phyloP scores from a whole-genome alignment of 257 asterid species.

The Cinchona pubescens region DNA sequence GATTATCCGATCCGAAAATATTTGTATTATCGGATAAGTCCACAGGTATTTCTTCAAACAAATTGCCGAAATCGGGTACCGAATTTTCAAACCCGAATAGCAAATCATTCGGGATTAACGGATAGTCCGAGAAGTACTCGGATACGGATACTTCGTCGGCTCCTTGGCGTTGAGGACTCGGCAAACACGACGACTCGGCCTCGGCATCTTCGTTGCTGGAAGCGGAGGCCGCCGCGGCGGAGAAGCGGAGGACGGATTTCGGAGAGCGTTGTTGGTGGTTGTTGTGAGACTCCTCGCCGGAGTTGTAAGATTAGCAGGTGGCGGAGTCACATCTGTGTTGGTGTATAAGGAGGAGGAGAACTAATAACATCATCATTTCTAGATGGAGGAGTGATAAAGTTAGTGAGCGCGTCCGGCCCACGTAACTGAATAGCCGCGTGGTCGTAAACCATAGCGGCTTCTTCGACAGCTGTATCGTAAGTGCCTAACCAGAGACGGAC shows the following conservation, averaged over 20 bases:
- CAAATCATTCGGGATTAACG: conserved; percentile 37
- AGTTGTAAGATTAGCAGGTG: conserved; percentile 53
- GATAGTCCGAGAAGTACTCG: conserved; percentile 37
- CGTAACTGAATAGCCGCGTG: conserved; percentile 94
- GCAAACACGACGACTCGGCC: conserved; percentile 37
- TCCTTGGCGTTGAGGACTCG: conserved; percentile 24
- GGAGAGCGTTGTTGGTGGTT: conserved; percentile 61
- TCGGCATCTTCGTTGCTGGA: conserved; percentile 46
- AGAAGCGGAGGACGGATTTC: conserved; percentile 62
- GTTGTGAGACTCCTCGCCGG: conserved; percentile 67
- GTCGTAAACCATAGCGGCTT: conserved; percentile 98
- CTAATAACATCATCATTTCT: too few species aligned
- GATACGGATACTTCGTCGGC: conserved; percentile 19
- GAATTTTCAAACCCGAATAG: conserved; percentile 50
- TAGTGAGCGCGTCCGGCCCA: conserved; percentile 92
- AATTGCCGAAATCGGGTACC: conserved; percentile 33
- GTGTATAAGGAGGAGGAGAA: background rate
- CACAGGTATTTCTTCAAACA: conserved; percentile 40
- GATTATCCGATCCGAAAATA: conserved; percentile 35
- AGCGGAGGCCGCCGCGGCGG: conserved; percentile 40
- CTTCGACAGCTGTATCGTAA: conserved; percentile 91
- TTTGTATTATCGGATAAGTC: conserved; percentile 32
- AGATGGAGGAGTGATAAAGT: conserved; percentile 46
- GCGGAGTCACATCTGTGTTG: conserved; percentile 9
- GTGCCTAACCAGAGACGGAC: conserved; percentile 92